Base-by-base conservation (phyloP, 176 grass and related monocot species). In the Poa annua region DNA sequence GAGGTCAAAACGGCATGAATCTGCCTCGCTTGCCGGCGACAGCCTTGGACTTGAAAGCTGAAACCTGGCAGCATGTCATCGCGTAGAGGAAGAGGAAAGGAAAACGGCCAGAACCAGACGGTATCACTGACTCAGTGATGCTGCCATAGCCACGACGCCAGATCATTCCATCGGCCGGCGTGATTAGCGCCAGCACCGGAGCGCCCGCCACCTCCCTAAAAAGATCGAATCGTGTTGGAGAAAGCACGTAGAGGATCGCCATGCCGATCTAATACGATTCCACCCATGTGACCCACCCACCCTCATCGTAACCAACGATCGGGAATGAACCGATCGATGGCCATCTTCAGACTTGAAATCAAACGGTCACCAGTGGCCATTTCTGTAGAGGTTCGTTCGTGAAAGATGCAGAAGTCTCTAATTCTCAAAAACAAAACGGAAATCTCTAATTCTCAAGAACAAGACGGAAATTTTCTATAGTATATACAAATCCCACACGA, bases 241-340 rank as follows among this genome's bases (percentile, higher is more conserved):
- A 74, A 90, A 82, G 20, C 79, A 34, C 76, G 83, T 48, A 11
- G 33, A 82, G 17, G 64, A 89, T 82, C 72, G 54, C 83, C 79
- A 55, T 13, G 5, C 62, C 52, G 47, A 82, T 82, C 83, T 81
- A 67, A 41, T 66, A 49, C 29, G 39, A 69, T 62, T 47, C 42
- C 73, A 47, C 54, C 66, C 83, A 86, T 66, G 79, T 86, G 74
- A 86, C 26, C 29, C n/a, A n/a, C n/a, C 44, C 57, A 55, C 56
- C 78, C n/a, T n/a, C 24, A 57, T 57, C 81, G 10, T 60, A 80
- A 66, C 76, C 59, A 78, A 86, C 63, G 63, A 81, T 76, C 36
- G 32, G 86, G 24, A 39, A 76, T 14, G 14, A 26, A 4, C 57
- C 22, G 3, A 64, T 65, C 57, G 20, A 63, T 65, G 22, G 20